Evolutionary conservation across 2,329 filamentous ascomycete species (phyloP).

Genomic region (Aspergillus quadrilineatus): DNA sequence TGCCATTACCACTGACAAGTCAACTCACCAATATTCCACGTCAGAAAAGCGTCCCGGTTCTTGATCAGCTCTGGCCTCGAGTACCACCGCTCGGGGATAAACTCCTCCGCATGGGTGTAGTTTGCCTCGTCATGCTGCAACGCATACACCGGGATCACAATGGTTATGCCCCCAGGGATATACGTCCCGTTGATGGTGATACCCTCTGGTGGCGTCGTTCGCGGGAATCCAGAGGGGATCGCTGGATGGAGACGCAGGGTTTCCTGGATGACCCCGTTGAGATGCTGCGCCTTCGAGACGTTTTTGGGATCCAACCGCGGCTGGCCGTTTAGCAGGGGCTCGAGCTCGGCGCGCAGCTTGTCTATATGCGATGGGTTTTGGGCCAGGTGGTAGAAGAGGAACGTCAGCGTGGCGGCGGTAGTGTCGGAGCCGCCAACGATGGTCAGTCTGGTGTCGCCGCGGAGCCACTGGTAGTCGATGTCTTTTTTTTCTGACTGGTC

Average conservation of each 20-base stretch:
- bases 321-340: too few relatives aligned
- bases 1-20: too few relatives aligned
- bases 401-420: conserved; percentile 6
- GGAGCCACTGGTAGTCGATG: not conserved
- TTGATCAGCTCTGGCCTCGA: conserved; percentile 1
- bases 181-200: too few relatives aligned
- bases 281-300: too few relatives aligned
- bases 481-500: not conserved
- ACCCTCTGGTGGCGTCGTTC: too few relatives aligned
- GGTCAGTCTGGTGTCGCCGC: not conserved
- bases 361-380: not conserved
- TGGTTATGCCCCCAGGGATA: too few relatives aligned
- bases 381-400: conserved; percentile 9
- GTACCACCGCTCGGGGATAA: conserved; percentile 8
- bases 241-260: too few relatives aligned
- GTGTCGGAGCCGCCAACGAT: not conserved
- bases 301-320: too few relatives aligned
- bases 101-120: not conserved
- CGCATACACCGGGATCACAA: too few relatives aligned
- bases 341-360: not conserved
- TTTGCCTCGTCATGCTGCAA: too few relatives aligned
- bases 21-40: not conserved
- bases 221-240: too few relatives aligned
- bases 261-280: too few relatives aligned
- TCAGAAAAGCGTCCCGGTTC: not conserved